phyloP scores from a whole-genome alignment of 768 basidiomycete species.

The Mycena venus region DNA sequence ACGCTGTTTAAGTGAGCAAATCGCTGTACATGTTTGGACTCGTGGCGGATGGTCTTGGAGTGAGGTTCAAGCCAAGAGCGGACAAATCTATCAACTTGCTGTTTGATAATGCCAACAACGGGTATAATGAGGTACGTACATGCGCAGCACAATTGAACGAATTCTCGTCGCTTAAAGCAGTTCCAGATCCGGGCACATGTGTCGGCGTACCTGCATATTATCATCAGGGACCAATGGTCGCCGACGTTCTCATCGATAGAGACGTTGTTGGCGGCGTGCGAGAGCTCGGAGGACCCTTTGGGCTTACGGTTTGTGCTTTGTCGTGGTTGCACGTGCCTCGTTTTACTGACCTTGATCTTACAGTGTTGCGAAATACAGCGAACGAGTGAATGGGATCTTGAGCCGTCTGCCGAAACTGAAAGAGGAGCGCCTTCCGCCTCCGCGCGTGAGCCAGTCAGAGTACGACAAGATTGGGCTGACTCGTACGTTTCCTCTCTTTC shows the following conservation, averaged over 20 bases:
- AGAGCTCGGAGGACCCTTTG: slow-evolving; percentile 67
- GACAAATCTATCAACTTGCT: slow-evolving; percentile 78
- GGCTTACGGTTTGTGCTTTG: slow-evolving; percentile 61
- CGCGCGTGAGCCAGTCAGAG: slow-evolving; percentile 87
- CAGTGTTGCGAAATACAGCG: slow-evolving; percentile 70
- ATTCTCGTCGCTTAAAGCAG: slow-evolving; percentile 3
- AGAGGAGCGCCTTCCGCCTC: slow-evolving; percentile 84
- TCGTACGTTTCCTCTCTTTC: slow-evolving; percentile 58
- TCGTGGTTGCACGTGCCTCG: background rate
- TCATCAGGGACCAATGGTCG: slow-evolving; percentile 74
- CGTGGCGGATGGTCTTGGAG: slow-evolving; percentile 74
- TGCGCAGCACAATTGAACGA: slow-evolving; percentile 1
- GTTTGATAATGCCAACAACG: slow-evolving; percentile 82
- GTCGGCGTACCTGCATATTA: slow-evolving; percentile 71
- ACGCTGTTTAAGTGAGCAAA: slow-evolving; percentile 74
- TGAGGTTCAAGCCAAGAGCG: slow-evolving; percentile 76
- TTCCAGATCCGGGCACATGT: slow-evolving; percentile 77
- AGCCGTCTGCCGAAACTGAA: slow-evolving; percentile 76
- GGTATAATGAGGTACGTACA: slow-evolving; percentile 82
- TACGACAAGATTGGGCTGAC: slow-evolving; percentile 93
- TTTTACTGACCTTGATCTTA: slow-evolving; percentile 18
- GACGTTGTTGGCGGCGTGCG: slow-evolving; percentile 70
- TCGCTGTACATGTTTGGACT: slow-evolving; percentile 75
- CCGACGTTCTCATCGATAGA: slow-evolving; percentile 72
- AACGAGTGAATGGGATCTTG: slow-evolving; percentile 69